phyloP scores from a whole-genome alignment of 1,284 basidiomycete genomes.

The Fistulinella cinereoalba region DNA sequence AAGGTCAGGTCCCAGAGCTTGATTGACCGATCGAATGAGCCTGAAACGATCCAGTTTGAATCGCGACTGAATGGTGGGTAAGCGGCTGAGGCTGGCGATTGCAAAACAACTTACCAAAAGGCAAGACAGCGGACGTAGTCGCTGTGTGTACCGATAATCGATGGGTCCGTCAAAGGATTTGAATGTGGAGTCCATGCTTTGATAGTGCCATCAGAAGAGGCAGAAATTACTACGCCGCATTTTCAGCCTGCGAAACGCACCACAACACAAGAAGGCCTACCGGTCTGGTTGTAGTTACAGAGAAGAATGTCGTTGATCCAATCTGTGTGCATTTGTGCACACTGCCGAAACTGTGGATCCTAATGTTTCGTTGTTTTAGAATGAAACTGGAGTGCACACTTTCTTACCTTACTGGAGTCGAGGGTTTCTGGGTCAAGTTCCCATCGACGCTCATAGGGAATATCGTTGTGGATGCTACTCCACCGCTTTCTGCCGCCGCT shows the following conservation, averaged over 20 bases:
- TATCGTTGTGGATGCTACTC: slow-evolving; percentile 33
- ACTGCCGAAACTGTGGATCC: slow-evolving; percentile 73
- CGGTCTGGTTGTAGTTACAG: slow-evolving; percentile 90
- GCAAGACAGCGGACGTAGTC: slow-evolving; percentile 92
- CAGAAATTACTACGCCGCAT: slow-evolving; percentile 70
- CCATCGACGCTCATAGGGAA: slow-evolving; percentile 76
- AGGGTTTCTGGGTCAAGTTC: slow-evolving; percentile 61
- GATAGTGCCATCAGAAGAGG: slow-evolving; percentile 93
- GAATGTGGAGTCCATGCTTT: slow-evolving; percentile 93
- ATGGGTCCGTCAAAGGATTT: slow-evolving; percentile 49
- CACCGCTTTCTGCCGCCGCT: slow-evolving; percentile 38
- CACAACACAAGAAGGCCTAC: slow-evolving; percentile 38
- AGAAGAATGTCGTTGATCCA: slow-evolving; percentile 97
- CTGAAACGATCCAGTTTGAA: slow-evolving; percentile 87
- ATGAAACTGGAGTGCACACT: slow-evolving; percentile 3
- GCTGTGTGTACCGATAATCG: slow-evolving; percentile 79
- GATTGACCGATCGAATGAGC: slow-evolving; percentile 91
- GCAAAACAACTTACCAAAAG: slow-evolving; percentile 51
- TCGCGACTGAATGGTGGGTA: slow-evolving; percentile 50
- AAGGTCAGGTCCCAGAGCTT: slow-evolving; percentile 90
- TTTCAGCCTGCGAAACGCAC: slow-evolving; percentile 5
- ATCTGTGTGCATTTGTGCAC: slow-evolving; percentile 84
- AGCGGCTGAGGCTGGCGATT: slow-evolving; percentile 11
- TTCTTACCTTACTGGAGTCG: slow-evolving; percentile 48
- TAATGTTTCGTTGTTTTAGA: slow-evolving; percentile 24